phyloP scores from a whole-genome alignment of 2,329 filamentous ascomycete genomes.

The Aplosporella prunicola region DNA sequence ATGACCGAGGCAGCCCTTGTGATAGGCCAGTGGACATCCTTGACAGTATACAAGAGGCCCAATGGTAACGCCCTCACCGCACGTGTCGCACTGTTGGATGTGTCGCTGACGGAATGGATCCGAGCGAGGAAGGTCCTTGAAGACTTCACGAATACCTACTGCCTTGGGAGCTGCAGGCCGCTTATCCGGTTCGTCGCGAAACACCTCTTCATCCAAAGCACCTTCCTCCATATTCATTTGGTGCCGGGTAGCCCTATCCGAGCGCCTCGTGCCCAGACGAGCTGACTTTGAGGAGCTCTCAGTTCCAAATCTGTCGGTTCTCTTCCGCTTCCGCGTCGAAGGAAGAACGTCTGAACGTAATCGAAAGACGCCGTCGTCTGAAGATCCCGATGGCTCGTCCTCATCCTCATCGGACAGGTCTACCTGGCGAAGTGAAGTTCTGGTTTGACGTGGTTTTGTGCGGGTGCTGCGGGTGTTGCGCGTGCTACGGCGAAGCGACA shows the following conservation, averaged over 20 bases:
- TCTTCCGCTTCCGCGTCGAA: constrained; percentile 29
- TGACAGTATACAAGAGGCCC: constrained; percentile 78
- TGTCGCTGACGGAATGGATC: constrained; percentile 64
- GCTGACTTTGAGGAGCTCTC: constrained; percentile 5
- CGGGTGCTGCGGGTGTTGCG: neutral
- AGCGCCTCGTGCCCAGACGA: constrained; percentile 31
- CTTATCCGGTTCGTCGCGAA: constrained; percentile 32
- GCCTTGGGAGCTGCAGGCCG: constrained; percentile 39
- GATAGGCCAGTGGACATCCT: constrained; percentile 76
- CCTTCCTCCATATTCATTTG: constrained; percentile 45
- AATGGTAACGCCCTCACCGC: constrained; percentile 50
- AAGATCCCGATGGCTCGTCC: neutral
- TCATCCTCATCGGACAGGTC: constrained; percentile 1
- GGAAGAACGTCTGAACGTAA: constrained; percentile 34
- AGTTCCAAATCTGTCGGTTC: constrained; percentile 16
- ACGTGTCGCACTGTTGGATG: constrained; percentile 61
- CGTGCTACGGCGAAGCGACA: neutral
- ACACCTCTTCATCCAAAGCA: constrained; percentile 54
- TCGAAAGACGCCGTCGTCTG: constrained; percentile 16
- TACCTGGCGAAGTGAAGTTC: neutral
- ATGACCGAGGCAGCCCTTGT: constrained; percentile 70
- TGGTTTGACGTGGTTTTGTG: neutral
- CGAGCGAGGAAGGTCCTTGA: constrained; percentile 51
- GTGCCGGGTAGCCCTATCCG: constrained; percentile 37
- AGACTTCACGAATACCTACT: constrained; percentile 59